Evolutionary conservation across 2,329 filamentous ascomycete genomes (phyloP).

Genomic region (Calonectria fujianensis): DNA sequence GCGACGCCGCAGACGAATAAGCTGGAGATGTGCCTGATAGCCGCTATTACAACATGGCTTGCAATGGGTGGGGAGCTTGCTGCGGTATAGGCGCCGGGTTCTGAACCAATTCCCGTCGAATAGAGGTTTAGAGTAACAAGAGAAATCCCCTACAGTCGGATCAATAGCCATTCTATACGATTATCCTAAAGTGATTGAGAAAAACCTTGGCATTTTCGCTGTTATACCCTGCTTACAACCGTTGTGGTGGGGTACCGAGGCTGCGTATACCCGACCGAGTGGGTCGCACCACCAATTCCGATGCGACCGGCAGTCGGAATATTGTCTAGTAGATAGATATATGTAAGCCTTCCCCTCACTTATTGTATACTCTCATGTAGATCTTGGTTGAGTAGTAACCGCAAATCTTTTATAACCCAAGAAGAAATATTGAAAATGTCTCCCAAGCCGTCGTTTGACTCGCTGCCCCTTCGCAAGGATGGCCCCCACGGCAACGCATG

Average conservation of each 20-base stretch:
- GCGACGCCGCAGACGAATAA: background rate
- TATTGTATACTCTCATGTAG: background rate
- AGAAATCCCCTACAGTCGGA: background rate
- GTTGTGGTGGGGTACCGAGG: background rate
- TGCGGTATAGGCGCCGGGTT: background rate
- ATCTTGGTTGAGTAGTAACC: background rate
- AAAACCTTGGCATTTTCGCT: background rate
- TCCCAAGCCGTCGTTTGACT: conserved; percentile 60
- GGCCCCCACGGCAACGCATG: conserved; percentile 73
- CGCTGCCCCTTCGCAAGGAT: conserved; percentile 69
- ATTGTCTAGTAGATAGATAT: conserved; percentile 3
- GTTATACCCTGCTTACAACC: background rate
- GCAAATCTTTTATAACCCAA: background rate
- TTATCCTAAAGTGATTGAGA: background rate
- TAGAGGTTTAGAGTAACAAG: background rate
- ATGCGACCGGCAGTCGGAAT: conserved; percentile 1
- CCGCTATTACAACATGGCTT: background rate
- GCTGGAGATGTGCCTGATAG: background rate
- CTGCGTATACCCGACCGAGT: background rate
- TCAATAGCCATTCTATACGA: background rate
- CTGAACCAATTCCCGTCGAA: background rate
- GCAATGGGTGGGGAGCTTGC: background rate
- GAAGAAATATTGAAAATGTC: conserved; percentile 15
- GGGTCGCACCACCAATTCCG: background rate
- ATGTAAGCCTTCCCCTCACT: conserved; percentile 10